These are phyloP conservation scores for Starmerella kuoi DNA, from an alignment of 805 yeast species.

Conservation along the genomic window DNA sequence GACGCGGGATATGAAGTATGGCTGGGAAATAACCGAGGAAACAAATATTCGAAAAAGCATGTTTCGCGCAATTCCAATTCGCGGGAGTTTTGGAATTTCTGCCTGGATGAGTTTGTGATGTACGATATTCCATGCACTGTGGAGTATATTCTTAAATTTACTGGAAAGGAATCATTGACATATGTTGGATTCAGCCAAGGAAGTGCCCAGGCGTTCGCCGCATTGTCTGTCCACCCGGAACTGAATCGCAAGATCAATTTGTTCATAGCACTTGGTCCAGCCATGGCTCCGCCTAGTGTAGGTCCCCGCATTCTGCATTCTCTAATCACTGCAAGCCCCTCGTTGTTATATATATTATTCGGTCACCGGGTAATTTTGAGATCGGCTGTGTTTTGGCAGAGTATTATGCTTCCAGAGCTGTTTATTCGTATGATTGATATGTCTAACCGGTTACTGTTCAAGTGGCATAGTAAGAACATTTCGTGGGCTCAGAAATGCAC, in stretches of 20 bases:
- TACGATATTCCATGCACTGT: constrained; percentile 80
- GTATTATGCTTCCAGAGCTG: constrained; percentile 62
- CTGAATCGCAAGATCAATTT: constrained; percentile 43
- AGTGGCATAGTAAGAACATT: constrained; percentile 71
- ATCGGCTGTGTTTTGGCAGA: constrained; percentile 67
- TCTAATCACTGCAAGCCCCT: constrained; percentile 64
- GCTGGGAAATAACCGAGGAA: constrained; percentile 87
- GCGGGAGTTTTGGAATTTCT: constrained; percentile 71
- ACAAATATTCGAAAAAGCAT: constrained; percentile 83
- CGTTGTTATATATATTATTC: constrained; percentile 54
- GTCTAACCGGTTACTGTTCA: constrained; percentile 55
- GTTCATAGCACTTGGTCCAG: constrained; percentile 84
- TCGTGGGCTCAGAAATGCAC: constrained; percentile 58
- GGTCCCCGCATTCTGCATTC: constrained; percentile 65
- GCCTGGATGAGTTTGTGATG: constrained; percentile 81
- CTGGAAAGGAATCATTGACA: constrained; percentile 37
- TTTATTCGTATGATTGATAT: constrained; percentile 60
- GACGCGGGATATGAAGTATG: constrained; percentile 88
- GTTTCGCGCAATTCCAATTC: constrained; percentile 33
- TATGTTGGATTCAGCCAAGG: constrained; percentile 92
- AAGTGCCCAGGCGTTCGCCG: constrained; percentile 83
- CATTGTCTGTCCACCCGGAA: constrained; percentile 50
- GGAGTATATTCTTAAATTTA: constrained; percentile 50
- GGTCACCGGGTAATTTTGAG: constrained; percentile 66
- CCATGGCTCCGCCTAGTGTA: constrained; percentile 81